Evolutionary conservation across 2,329 filamentous ascomycete species (phyloP).

Genomic region (Fusarium pseudocircinatum): DNA sequence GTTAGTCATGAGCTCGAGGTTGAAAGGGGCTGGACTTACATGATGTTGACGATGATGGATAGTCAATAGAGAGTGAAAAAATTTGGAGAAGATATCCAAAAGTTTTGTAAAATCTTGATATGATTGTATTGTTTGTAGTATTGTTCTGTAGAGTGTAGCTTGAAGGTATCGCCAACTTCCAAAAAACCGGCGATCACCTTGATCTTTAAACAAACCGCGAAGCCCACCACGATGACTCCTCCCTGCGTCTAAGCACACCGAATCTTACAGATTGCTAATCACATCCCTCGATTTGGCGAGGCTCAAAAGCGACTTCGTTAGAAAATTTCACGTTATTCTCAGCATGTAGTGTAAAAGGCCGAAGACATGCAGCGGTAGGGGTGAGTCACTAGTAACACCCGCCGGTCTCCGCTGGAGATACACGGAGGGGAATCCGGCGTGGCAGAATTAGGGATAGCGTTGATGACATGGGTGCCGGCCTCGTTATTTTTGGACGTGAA

Average conservation of each 20-base stretch:
- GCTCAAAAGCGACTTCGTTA: background rate
- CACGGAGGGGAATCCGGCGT: constrained; percentile 25
- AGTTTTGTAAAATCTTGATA: background rate
- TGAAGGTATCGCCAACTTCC: background rate
- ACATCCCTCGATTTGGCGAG: constrained; percentile 1
- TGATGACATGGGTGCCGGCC: background rate
- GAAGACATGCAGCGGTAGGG: background rate
- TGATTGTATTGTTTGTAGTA: background rate
- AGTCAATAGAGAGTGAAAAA: background rate
- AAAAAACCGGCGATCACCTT: constrained; percentile 1
- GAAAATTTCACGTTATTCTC: background rate
- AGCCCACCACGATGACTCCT: constrained; percentile 15
- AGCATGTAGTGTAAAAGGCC: background rate
- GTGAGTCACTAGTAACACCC: constrained; percentile 32
- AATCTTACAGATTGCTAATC: constrained; percentile 16
- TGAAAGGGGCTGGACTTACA: constrained; percentile 27
- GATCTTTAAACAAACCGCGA: constrained; percentile 26
- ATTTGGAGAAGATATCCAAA: background rate
- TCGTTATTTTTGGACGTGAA: background rate
- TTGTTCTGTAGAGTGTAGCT: background rate
- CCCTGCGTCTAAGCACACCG: background rate
- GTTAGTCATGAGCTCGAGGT: constrained; percentile 1
- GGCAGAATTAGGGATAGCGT: constrained; percentile 35
- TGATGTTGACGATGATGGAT: constrained; percentile 1
- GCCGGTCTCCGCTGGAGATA: constrained; percentile 11